phyloP scores from a whole-genome alignment of 306 rosid genomes.

The Abrus precatorius region DNA sequence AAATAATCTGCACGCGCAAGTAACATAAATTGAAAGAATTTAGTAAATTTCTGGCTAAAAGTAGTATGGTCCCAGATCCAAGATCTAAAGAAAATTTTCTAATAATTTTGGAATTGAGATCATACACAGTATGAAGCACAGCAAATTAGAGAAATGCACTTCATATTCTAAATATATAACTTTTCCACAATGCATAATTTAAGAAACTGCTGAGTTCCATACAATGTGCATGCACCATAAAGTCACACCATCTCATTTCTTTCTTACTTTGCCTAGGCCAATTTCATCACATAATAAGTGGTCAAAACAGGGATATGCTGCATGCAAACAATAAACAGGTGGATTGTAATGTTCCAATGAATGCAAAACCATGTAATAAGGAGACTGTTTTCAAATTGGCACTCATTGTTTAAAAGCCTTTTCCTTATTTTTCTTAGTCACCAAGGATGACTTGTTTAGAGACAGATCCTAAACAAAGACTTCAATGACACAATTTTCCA shows the following conservation, averaged over 20 bases:
- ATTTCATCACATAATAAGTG: neutral
- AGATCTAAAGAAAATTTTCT: neutral
- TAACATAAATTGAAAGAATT: constrained; percentile 18
- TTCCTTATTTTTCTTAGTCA: too few relatives aligned
- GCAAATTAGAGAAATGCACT: neutral
- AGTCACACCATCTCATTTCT: neutral
- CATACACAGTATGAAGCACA: neutral
- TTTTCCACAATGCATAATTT: neutral
- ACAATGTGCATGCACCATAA: neutral
- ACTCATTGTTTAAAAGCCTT: neutral
- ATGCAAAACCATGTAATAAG: neutral
- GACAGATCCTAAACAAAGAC: neutral
- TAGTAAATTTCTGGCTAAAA: neutral
- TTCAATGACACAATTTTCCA: neutral
- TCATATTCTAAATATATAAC: too few relatives aligned
- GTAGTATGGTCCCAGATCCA: constrained; percentile 19
- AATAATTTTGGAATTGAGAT: neutral
- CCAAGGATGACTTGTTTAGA: neutral
- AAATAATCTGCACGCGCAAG: constrained; percentile 63
- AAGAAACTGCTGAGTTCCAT: neutral
- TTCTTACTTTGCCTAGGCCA: neutral
- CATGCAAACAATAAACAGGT: neutral
- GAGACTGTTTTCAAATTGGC: neutral
- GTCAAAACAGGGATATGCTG: neutral
- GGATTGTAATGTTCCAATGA: neutral